Evolutionary conservation across 768 basidiomycete genomes (phyloP).

Genomic region (Xerocomus potaroensis): DNA sequence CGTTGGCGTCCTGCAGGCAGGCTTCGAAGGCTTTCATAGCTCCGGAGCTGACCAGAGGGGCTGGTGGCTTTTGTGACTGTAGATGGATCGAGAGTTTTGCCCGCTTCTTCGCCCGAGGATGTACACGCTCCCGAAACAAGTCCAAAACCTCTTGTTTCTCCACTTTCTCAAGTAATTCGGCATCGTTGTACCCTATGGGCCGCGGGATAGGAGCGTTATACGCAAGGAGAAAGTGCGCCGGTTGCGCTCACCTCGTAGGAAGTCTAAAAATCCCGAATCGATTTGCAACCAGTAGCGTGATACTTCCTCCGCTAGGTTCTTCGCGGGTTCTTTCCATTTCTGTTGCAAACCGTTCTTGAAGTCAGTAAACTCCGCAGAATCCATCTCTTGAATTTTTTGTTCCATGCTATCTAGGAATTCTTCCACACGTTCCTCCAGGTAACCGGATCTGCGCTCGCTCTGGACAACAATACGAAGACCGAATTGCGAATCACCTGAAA

Average conservation of each 20-base stretch:
- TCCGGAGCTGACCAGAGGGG: constrained; percentile 57
- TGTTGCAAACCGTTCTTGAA: constrained; percentile 75
- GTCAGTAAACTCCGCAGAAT: constrained; percentile 64
- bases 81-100: constrained; percentile 85
- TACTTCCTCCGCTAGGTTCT: constrained; percentile 84
- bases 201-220: not conserved
- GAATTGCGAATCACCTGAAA: constrained; percentile 62
- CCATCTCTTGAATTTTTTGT: constrained; percentile 62
- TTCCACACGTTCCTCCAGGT: constrained; percentile 86
- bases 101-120: constrained; percentile 63
- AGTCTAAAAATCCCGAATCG: constrained; percentile 80
- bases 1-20: constrained; percentile 42
- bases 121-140: constrained; percentile 65
- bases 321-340: constrained; percentile 80
- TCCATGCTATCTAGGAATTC: constrained; percentile 79
- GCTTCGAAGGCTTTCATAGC: constrained; percentile 61
- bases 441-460: constrained; percentile 75
- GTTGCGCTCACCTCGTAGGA: constrained; percentile 64
- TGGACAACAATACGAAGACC: constrained; percentile 86
- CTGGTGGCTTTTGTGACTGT: constrained; percentile 60
- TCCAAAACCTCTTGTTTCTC: constrained; percentile 71
- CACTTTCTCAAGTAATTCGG: constrained; percentile 54
- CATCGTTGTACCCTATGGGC: constrained; percentile 65
- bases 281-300: constrained; percentile 67
- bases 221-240: not conserved